Evolutionary conservation across 2,329 filamentous ascomycete genomes (phyloP).

Genomic region (Teratosphaeria pseudoeucalypti): DNA sequence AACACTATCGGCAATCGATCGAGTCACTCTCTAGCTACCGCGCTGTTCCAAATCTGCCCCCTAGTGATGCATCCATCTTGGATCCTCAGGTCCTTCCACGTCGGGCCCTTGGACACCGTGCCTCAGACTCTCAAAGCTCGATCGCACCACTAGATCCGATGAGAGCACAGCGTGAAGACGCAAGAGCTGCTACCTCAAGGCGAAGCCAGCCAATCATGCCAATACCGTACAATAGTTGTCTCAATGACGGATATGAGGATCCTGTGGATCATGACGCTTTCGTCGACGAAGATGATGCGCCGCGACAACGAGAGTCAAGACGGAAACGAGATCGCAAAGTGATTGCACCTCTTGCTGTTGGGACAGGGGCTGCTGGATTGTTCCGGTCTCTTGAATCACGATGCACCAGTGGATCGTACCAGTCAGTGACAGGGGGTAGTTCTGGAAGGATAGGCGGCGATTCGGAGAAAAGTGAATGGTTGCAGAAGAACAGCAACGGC

Average conservation of each 20-base stretch:
- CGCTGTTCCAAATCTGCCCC: background rate
- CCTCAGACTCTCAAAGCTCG: constrained; percentile 15
- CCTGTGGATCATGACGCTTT: constrained; percentile 67
- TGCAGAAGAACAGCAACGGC: constrained; percentile 47
- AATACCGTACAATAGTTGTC: background rate
- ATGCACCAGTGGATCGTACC: constrained; percentile 40
- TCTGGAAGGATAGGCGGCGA: constrained; percentile 19
- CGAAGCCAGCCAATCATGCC: background rate
- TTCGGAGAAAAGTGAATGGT: constrained; percentile 57
- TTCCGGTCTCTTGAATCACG: constrained; percentile 20
- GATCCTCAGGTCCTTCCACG: background rate
- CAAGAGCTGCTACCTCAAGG: constrained; percentile 2
- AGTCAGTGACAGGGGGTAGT: constrained; percentile 38
- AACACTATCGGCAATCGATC: background rate
- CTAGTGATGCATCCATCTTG: background rate
- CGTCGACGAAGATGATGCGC: constrained; percentile 74
- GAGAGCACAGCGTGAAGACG: background rate
- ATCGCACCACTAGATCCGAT: constrained; percentile 16
- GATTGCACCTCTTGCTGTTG: constrained; percentile 28
- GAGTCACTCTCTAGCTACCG: background rate
- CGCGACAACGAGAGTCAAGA: constrained; percentile 40
- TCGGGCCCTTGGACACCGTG: constrained; percentile 8
- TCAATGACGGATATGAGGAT: constrained; percentile 15
- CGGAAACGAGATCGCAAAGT: constrained; percentile 5
- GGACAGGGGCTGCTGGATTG: constrained; percentile 28